phyloP scores from a whole-genome alignment of 805 yeast species.

The Kluyveromyces dobzhanskii region DNA sequence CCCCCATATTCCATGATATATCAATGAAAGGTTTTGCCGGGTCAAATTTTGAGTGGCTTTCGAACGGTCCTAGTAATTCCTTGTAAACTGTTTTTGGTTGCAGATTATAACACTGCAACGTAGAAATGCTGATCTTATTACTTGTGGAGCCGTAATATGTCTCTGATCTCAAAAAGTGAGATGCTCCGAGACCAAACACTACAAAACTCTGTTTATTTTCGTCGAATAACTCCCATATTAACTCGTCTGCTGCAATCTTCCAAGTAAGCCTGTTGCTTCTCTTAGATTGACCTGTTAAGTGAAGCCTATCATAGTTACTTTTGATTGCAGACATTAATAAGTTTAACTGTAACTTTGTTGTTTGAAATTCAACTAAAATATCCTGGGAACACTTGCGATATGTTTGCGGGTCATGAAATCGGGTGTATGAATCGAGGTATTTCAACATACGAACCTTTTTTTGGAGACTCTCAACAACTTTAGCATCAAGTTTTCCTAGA shows the following conservation, averaged over 20 bases:
- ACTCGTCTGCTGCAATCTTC: conserved; percentile 43
- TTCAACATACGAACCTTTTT: conserved; percentile 37
- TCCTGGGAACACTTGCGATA: conserved; percentile 32
- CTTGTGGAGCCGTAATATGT: conserved; percentile 44
- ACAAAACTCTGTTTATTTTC: conserved; percentile 40
- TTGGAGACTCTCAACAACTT: conserved; percentile 42
- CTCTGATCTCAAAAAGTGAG: conserved; percentile 41
- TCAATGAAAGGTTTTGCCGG: conserved; percentile 31
- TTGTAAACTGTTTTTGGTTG: conserved; percentile 41
- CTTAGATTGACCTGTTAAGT: conserved; percentile 18
- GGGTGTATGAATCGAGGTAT: conserved; percentile 35
- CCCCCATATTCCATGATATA: conserved; percentile 46
- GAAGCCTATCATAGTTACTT: conserved; percentile 24
- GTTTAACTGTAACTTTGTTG: conserved; percentile 33
- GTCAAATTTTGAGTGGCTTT: conserved; percentile 14
- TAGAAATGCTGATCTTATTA: conserved; percentile 37
- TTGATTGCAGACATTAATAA: conserved; percentile 37
- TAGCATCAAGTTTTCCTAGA: conserved; percentile 27
- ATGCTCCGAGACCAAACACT: conserved; percentile 43
- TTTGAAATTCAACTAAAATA: conserved; percentile 29
- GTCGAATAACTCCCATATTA: conserved; percentile 52
- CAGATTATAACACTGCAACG: conserved; percentile 46
- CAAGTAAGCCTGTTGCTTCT: conserved; percentile 33
- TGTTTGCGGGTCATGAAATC: conserved; percentile 27
- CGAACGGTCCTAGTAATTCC: conserved; percentile 41